phyloP scores from a whole-genome alignment of 2,329 filamentous ascomycete genomes.

The Diplodia intermedia region DNA sequence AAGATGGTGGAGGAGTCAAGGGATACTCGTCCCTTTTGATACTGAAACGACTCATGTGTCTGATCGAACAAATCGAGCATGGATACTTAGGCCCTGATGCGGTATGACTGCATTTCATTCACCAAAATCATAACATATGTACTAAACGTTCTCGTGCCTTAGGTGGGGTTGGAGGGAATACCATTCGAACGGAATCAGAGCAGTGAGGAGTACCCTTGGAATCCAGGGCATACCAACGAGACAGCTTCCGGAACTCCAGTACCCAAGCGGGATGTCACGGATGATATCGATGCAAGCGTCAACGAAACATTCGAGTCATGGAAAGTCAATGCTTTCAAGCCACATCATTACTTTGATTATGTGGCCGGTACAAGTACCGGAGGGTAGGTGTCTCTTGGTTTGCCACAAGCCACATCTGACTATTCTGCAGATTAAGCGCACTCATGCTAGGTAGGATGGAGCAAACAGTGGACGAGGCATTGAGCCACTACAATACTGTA shows the following conservation, averaged over 20 bases:
- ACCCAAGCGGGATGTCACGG: background rate
- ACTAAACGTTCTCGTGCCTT: too few relatives aligned
- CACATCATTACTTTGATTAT: slow-evolving; percentile 39
- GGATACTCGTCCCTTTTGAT: slow-evolving; percentile 36
- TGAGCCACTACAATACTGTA: too few relatives aligned
- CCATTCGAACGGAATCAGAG: too few relatives aligned
- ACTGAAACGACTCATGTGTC: slow-evolving; percentile 33
- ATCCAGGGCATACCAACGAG: too few relatives aligned
- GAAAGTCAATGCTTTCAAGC: slow-evolving; percentile 27
- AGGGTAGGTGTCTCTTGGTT: background rate
- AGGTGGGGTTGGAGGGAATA: too few relatives aligned
- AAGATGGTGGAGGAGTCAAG: slow-evolving; percentile 37
- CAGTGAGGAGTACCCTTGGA: too few relatives aligned
- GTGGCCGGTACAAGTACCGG: slow-evolving; percentile 37
- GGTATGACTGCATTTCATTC: background rate
- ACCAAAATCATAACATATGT: background rate
- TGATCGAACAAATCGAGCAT: slow-evolving; percentile 32
- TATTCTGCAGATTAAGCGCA: too few relatives aligned
- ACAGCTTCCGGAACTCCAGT: background rate
- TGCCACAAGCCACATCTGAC: too few relatives aligned
- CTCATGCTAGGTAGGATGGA: too few relatives aligned
- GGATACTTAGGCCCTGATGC: background rate
- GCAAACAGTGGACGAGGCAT: too few relatives aligned
- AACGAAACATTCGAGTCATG: background rate
- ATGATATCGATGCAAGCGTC: background rate